These are phyloP conservation scores for Panicum virgatum DNA, from an alignment of 202 grass and related monocot species.

Conservation along the genomic window DNA sequence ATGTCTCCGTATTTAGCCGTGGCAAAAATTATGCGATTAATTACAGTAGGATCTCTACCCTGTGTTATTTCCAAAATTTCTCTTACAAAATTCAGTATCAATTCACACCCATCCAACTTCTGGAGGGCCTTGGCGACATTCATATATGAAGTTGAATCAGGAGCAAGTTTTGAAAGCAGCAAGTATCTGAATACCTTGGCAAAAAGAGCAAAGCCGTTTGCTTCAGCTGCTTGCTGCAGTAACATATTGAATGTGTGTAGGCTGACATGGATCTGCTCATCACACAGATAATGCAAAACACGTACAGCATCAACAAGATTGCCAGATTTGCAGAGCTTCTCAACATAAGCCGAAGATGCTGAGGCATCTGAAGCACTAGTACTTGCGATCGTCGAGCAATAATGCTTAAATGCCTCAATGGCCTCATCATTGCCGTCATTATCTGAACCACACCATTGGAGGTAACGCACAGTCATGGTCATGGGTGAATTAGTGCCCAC, in stretches of 20 bases:
- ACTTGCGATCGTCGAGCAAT: neutral
- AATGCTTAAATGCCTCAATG: slow-evolving; percentile 2
- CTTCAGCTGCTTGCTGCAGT: slow-evolving; percentile 46
- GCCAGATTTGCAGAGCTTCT: slow-evolving; percentile 62
- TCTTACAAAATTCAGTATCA: slow-evolving; percentile 65
- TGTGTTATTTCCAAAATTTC: slow-evolving; percentile 64
- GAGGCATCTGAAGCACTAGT: neutral
- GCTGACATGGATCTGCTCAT: slow-evolving; percentile 39
- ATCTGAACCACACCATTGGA: neutral
- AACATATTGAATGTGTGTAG: slow-evolving; percentile 54
- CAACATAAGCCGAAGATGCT: slow-evolving; percentile 35
- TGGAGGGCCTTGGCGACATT: slow-evolving; percentile 69
- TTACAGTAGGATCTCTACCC: slow-evolving; percentile 59
- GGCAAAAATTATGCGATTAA: slow-evolving; percentile 65
- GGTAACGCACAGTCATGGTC: neutral
- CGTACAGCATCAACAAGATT: slow-evolving; percentile 45
- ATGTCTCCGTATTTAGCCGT: slow-evolving; percentile 49
- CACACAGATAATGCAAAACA: slow-evolving; percentile 46
- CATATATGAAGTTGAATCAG: slow-evolving; percentile 66
- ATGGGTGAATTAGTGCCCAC: neutral
- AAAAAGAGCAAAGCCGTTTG: slow-evolving; percentile 53
- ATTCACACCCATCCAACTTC: slow-evolving; percentile 49
- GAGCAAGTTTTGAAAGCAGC: slow-evolving; percentile 64
- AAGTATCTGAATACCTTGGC: slow-evolving; percentile 79
- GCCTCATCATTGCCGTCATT: neutral